Conservation (phyloP, 192 early-diverging fungal species). For the Podila verticillata region DNA sequence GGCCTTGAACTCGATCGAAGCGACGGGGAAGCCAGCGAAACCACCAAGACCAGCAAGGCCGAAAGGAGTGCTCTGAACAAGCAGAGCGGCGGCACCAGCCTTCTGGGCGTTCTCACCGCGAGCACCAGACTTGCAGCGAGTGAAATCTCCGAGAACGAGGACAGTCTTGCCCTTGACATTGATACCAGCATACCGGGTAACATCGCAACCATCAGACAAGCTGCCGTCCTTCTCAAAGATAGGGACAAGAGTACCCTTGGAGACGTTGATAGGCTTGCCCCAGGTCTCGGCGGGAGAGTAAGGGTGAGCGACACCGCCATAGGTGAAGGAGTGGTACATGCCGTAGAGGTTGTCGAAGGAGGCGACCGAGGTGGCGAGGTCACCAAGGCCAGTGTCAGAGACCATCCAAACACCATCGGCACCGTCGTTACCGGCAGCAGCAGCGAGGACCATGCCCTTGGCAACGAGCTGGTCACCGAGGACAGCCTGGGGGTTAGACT, state of each 20-base stretch:
- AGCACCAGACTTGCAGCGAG: slow-evolving; percentile 48
- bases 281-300: slow-evolving; percentile 11
- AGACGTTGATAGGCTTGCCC: slow-evolving; percentile 44
- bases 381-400: slow-evolving; percentile 60
- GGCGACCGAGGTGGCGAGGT: slow-evolving; percentile 63
- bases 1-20: slow-evolving; percentile 35
- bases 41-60: slow-evolving; percentile 30
- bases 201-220: slow-evolving; percentile 27
- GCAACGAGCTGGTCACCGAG: slow-evolving; percentile 57
- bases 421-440: slow-evolving; percentile 70
- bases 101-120: slow-evolving; percentile 29
- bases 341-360: slow-evolving; percentile 60
- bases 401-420: slow-evolving; percentile 60
- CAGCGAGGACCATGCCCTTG: slow-evolving; percentile 55
- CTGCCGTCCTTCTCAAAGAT: slow-evolving; percentile 11
- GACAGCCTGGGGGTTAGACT: slow-evolving; percentile 61
- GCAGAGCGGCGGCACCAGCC: slow-evolving; percentile 14
- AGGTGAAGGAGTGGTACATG: slow-evolving; percentile 17
- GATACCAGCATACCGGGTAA: slow-evolving; percentile 1
- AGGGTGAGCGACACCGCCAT: slow-evolving; percentile 12
- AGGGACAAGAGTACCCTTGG: slow-evolving; percentile 23
- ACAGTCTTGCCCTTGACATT: slow-evolving; percentile 45
- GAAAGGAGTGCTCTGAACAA: slow-evolving; percentile 9
- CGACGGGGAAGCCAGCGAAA: slow-evolving; percentile 30
- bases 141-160: slow-evolving; percentile 54